Evolutionary conservation across 441 rosid genomes (phyloP).

Genomic region (Erysimum cheiri): DNA sequence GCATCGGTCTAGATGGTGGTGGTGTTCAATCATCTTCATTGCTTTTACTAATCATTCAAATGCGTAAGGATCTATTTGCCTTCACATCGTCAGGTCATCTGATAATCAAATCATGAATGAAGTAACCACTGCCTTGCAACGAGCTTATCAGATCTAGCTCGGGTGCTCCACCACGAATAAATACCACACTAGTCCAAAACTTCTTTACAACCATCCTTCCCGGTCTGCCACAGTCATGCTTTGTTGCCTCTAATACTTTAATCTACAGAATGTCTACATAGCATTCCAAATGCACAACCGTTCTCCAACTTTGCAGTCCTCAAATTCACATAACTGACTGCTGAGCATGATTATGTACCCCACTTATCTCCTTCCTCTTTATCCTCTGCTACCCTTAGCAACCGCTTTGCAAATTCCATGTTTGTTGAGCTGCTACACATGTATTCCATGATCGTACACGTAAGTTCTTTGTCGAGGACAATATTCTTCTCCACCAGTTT

Average conservation of each 20-base stretch:
- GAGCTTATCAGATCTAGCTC: constrained; percentile 17
- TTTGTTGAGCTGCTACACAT: constrained; percentile 52
- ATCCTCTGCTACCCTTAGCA: constrained; percentile 54
- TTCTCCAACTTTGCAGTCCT: constrained; percentile 17
- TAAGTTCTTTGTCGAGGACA: constrained; percentile 55
- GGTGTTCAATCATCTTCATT: constrained; percentile 11
- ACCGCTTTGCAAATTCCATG: constrained; percentile 44
- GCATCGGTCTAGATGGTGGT: not conserved
- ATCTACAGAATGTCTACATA: constrained; percentile 27
- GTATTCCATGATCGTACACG: constrained; percentile 59
- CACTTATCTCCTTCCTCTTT: constrained; percentile 31
- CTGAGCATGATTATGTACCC: constrained; percentile 5
- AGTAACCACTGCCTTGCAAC: constrained; percentile 15
- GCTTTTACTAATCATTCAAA: not conserved
- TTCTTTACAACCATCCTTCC: constrained; percentile 11
- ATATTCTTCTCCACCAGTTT: constrained; percentile 60
- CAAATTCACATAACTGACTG: constrained; percentile 12
- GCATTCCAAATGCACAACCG: constrained; percentile 9
- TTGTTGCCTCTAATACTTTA: not conserved
- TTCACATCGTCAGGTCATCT: not conserved
- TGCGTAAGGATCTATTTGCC: constrained; percentile 3
- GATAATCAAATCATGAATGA: constrained; percentile 12
- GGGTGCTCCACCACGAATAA: not conserved
- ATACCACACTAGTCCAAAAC: constrained; percentile 2
- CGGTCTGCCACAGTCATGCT: constrained; percentile 22